phyloP scores from a whole-genome alignment of 2,329 filamentous ascomycete genomes.

The Claviceps sp. region DNA sequence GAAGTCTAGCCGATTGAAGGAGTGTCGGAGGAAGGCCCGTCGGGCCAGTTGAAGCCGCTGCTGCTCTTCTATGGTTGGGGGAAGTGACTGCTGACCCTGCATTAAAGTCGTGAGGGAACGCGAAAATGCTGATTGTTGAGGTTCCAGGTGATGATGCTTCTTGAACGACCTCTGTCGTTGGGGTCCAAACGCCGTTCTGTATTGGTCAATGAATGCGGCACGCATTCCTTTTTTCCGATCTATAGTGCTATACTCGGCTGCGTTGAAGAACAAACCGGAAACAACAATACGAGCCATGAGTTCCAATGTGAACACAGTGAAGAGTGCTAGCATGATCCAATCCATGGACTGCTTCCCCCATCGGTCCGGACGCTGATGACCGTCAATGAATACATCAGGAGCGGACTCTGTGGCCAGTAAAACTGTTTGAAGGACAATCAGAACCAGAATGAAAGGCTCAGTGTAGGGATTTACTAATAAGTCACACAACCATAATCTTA shows the following conservation, averaged over 20 bases:
- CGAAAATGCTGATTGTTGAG: constrained; percentile 51
- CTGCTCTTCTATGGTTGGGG: constrained; percentile 57
- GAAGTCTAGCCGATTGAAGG: constrained; percentile 92
- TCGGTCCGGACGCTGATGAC: constrained; percentile 41
- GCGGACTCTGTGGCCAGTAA: constrained; percentile 77
- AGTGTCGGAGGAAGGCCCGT: constrained; percentile 83
- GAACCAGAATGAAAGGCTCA: constrained; percentile 71
- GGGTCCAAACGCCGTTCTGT: constrained; percentile 67
- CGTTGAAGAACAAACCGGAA: constrained; percentile 84
- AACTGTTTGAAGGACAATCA: constrained; percentile 81
- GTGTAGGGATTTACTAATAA: constrained; percentile 74
- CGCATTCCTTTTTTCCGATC: constrained; percentile 64
- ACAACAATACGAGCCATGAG: constrained; percentile 74
- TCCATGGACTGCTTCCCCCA: constrained; percentile 64
- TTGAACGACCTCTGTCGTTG: constrained; percentile 58
- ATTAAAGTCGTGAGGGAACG: constrained; percentile 72
- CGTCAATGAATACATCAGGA: constrained; percentile 51
- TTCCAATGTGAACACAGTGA: constrained; percentile 82
- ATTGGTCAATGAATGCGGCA: constrained; percentile 62
- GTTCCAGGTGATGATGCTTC: constrained; percentile 31
- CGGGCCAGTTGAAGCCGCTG: constrained; percentile 78
- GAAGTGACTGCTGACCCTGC: constrained; percentile 42
- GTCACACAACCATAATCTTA: constrained; percentile 67
- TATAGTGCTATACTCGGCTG: constrained; percentile 81
- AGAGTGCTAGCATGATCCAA: constrained; percentile 69